Evolutionary conservation across 2,329 filamentous ascomycete species (phyloP).

Genomic region (Clarireedia monteithiana): DNA sequence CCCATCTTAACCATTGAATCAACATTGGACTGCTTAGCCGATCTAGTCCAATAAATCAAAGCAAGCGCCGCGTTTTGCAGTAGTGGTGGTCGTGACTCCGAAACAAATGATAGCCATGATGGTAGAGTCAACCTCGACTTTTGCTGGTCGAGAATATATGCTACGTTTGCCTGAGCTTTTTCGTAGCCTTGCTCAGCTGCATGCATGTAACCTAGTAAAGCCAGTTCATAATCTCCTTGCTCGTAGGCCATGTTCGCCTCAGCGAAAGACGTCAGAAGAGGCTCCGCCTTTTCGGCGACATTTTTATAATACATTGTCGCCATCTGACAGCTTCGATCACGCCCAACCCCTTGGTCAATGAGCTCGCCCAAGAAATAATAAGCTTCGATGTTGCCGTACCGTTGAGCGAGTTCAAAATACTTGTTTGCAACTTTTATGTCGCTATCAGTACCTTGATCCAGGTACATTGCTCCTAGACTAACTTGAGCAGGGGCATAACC

Average conservation of each 20-base stretch:
- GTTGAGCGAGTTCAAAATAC: conserved; percentile 64
- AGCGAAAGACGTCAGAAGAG: conserved; percentile 50
- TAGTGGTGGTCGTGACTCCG: conserved; percentile 33
- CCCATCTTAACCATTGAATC: conserved; percentile 97
- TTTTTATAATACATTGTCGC: conserved; percentile 62
- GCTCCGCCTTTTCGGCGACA: conserved; percentile 50
- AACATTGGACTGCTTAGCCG: conserved; percentile 85
- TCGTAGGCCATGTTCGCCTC: conserved; percentile 62
- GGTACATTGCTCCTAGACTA: conserved; percentile 56
- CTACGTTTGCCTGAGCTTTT: conserved; percentile 62
- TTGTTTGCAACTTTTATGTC: conserved; percentile 45
- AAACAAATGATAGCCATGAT: conserved; percentile 28
- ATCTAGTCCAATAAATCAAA: conserved; percentile 90
- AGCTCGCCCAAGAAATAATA: conserved; percentile 69
- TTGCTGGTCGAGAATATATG: conserved; percentile 60
- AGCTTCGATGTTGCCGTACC: conserved; percentile 62
- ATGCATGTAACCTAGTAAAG: conserved; percentile 60
- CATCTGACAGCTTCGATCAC: conserved; percentile 57
- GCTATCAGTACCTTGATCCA: conserved; percentile 51
- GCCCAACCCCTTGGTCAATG: conserved; percentile 55
- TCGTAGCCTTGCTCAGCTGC: conserved; percentile 70
- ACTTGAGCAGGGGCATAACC: conserved; percentile 61
- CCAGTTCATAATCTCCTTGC: conserved; percentile 54
- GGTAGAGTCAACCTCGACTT: conserved; percentile 43
- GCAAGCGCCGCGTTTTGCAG: conserved; percentile 46